Conservation (phyloP, 2,329 filamentous ascomycete genomes). For the Gliomastix tumulicola region DNA sequence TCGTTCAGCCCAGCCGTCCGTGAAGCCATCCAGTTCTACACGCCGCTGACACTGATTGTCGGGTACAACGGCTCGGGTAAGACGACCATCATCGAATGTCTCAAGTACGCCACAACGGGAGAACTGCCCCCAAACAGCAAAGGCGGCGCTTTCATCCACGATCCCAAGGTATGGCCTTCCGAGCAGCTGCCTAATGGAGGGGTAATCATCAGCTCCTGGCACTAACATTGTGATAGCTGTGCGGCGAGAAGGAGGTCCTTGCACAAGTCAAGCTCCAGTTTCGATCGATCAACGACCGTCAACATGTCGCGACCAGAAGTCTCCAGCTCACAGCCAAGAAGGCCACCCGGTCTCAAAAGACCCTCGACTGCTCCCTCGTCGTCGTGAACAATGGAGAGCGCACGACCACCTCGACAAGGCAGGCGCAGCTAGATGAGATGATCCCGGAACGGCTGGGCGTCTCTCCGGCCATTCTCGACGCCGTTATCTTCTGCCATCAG, state of each 20-base stretch:
- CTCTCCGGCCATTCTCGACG: slow-evolving; percentile 81
- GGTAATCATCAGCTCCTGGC: not conserved
- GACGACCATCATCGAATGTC: slow-evolving; percentile 97
- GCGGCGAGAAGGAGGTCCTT: slow-evolving; percentile 79
- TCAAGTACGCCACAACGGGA: slow-evolving; percentile 96
- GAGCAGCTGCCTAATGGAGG: not conserved
- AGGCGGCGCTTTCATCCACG: slow-evolving; percentile 90
- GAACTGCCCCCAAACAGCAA: slow-evolving; percentile 87
- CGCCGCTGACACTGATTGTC: slow-evolving; percentile 90
- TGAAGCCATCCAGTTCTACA: slow-evolving; percentile 81
- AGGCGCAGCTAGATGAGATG: slow-evolving; percentile 74
- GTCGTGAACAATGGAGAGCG: slow-evolving; percentile 76
- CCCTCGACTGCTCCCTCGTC: slow-evolving; percentile 72
- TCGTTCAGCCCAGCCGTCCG: slow-evolving; percentile 73
- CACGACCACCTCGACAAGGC: slow-evolving; percentile 69
- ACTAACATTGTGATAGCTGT: slow-evolving; percentile 39
- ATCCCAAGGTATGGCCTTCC: slow-evolving; percentile 68
- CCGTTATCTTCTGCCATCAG: slow-evolving; percentile 97
- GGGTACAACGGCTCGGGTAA: slow-evolving; percentile 97
- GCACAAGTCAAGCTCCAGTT: slow-evolving; percentile 91
- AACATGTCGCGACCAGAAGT: slow-evolving; percentile 77
- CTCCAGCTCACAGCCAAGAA: slow-evolving; percentile 86
- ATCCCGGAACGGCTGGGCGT: slow-evolving; percentile 86
- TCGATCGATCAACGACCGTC: slow-evolving; percentile 66
- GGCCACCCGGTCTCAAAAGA: slow-evolving; percentile 67